Conservation (phyloP, 441 rosid genomes). For the Brassica balearica region DNA sequence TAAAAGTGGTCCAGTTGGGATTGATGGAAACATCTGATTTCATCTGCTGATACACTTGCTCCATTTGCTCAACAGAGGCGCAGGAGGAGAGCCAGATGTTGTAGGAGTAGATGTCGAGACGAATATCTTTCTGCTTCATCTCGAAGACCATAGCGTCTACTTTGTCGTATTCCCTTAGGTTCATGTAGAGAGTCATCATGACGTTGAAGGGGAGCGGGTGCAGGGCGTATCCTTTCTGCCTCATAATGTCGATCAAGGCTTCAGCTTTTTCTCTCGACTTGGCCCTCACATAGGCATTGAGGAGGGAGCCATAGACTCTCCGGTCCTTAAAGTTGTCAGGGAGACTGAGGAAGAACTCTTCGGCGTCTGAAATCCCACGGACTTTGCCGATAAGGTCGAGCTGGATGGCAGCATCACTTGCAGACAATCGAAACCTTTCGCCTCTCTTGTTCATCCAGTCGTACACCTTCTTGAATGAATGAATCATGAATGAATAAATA, state of each 20-base stretch:
- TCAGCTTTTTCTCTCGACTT: slow-evolving; percentile 76
- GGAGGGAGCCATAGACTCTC: slow-evolving; percentile 83
- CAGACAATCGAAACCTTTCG: slow-evolving; percentile 72
- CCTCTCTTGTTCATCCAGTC: slow-evolving; percentile 90
- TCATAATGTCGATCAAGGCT: slow-evolving; percentile 63
- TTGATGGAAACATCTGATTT: slow-evolving; percentile 60
- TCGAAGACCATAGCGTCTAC: slow-evolving; percentile 73
- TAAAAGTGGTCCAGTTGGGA: slow-evolving; percentile 94
- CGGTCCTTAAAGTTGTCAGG: slow-evolving; percentile 73
- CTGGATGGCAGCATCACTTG: slow-evolving; percentile 94
- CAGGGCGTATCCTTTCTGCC: slow-evolving; percentile 64
- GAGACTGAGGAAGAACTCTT: slow-evolving; percentile 63
- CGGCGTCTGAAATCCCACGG: slow-evolving; percentile 74
- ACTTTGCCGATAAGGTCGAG: slow-evolving; percentile 88
- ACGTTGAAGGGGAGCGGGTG: slow-evolving; percentile 90
- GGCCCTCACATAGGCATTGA: slow-evolving; percentile 74
- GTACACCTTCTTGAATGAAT: slow-evolving; percentile 52
- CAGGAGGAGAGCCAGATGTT: slow-evolving; percentile 91
- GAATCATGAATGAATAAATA: slow-evolving; percentile 8
- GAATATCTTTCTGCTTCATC: slow-evolving; percentile 71
- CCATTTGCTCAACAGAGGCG: slow-evolving; percentile 75
- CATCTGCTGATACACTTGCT: slow-evolving; percentile 79
- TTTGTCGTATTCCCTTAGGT: slow-evolving; percentile 71
- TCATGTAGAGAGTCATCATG: slow-evolving; percentile 97
- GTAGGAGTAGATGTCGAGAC: slow-evolving; percentile 81